These are phyloP conservation scores for Trichophyton rubrum DNA, from an alignment of 2,329 filamentous ascomycete species.

Conservation along the genomic window DNA sequence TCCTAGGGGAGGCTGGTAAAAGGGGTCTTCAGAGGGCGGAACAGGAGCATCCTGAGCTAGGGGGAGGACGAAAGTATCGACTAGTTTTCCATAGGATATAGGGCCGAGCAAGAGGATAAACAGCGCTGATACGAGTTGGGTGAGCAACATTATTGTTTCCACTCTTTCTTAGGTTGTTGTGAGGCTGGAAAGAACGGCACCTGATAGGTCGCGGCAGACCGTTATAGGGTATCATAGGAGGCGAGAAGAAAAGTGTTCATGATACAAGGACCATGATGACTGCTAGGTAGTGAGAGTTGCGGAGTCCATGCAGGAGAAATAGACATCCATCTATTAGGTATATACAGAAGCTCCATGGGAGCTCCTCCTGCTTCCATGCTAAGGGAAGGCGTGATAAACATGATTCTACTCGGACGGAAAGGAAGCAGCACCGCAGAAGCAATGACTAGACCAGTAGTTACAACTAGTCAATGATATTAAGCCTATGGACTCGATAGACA, in stretches of 20 bases:
- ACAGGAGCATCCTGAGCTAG: slow-evolving; percentile 8
- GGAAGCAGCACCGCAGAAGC: background rate
- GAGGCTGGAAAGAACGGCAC: background rate
- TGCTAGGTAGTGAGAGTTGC: background rate
- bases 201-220: background rate
- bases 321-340: background rate
- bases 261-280: background rate
- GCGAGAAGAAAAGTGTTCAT: background rate
- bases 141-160: background rate
- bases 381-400: background rate
- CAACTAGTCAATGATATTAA: too few relatives aligned
- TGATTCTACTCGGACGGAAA: background rate
- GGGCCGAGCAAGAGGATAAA: background rate
- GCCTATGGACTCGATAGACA: too few relatives aligned
- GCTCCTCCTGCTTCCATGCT: background rate
- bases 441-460: too few relatives aligned
- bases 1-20: slow-evolving; percentile 19
- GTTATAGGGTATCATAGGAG: background rate
- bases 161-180: background rate
- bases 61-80: background rate
- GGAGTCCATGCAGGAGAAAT: background rate
- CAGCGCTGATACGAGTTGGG: too few relatives aligned
- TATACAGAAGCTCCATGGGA: background rate
- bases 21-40: slow-evolving; percentile 19
- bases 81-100: background rate